These are phyloP conservation scores for Darksidea phi DNA, from an alignment of 495 filamentous ascomycete species.

Conservation along the genomic window DNA sequence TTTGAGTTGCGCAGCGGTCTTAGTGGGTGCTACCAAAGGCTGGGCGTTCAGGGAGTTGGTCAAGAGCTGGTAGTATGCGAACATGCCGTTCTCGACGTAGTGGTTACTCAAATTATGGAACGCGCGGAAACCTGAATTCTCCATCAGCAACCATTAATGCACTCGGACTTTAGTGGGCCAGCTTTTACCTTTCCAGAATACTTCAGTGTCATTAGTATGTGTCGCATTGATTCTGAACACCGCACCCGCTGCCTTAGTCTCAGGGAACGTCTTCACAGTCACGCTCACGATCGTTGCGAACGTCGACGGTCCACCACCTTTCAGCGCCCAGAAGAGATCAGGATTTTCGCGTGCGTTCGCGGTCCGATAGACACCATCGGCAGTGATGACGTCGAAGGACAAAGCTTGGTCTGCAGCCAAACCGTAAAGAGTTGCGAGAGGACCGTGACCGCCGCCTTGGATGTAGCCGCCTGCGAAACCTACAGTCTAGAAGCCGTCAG, in stretches of 20 bases:
- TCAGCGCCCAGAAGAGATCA: constrained; percentile 28
- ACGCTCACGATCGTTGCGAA: constrained; percentile 15
- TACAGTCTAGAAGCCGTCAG: constrained; percentile 5
- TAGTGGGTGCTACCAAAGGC: constrained; percentile 20
- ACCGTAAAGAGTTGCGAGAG: constrained; percentile 52
- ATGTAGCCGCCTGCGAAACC: constrained; percentile 50
- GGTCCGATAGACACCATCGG: constrained; percentile 12
- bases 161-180: neutral
- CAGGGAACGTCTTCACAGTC: constrained; percentile 24
- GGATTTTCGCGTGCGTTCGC: constrained; percentile 16
- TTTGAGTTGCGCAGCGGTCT: constrained; percentile 11
- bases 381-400: constrained; percentile 44
- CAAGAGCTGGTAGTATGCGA: constrained; percentile 14
- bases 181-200: constrained; percentile 25
- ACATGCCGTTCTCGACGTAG: constrained; percentile 24
- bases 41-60: constrained; percentile 6
- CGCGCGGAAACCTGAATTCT: neutral
- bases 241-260: constrained; percentile 8
- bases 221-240: constrained; percentile 8
- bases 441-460: constrained; percentile 60
- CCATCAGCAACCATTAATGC: neutral
- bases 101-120: constrained; percentile 14
- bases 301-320: constrained; percentile 15
- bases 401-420: constrained; percentile 57
- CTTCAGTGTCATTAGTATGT: constrained; percentile 10